These are phyloP conservation scores for Boletellus ananas DNA, from an alignment of 768 basidiomycete species.

Conservation along the genomic window DNA sequence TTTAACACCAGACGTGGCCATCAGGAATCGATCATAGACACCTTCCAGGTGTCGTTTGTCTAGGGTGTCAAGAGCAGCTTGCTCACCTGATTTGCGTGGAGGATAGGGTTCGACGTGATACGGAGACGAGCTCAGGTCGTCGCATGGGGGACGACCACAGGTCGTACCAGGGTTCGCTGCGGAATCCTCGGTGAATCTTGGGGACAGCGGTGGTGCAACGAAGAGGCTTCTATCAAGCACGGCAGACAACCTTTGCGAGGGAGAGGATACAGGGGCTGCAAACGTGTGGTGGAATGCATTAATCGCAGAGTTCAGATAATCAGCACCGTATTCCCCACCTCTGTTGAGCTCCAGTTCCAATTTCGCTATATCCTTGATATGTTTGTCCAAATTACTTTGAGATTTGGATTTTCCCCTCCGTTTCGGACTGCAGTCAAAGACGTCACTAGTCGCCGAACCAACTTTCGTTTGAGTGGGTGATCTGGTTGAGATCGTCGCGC, in stretches of 20 bases:
- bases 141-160: slow-evolving; percentile 17
- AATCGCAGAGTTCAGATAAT: neutral
- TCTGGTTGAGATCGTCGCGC: slow-evolving; percentile 66
- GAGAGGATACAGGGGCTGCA: slow-evolving; percentile 34
- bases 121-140: slow-evolving; percentile 58
- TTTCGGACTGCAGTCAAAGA: slow-evolving; percentile 52
- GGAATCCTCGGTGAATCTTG: slow-evolving; percentile 38
- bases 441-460: slow-evolving; percentile 24
- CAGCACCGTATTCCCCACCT: slow-evolving; percentile 39
- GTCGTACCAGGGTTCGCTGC: slow-evolving; percentile 23
- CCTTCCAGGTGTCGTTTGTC: slow-evolving; percentile 61
- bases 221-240: slow-evolving; percentile 69
- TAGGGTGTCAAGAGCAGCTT: slow-evolving; percentile 46
- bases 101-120: slow-evolving; percentile 66
- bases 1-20: slow-evolving; percentile 78
- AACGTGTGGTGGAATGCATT: neutral
- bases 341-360: slow-evolving; percentile 63
- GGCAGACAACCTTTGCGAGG: slow-evolving; percentile 56
- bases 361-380: slow-evolving; percentile 62
- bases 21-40: slow-evolving; percentile 78
- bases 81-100: slow-evolving; percentile 38
- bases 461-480: slow-evolving; percentile 45
- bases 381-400: slow-evolving; percentile 59
- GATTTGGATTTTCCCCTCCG: slow-evolving; percentile 64
- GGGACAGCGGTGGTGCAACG: slow-evolving; percentile 46